Evolutionary conservation across 306 rosid species (phyloP), one percentile per base, ranked within the genome.

Genomic region (Rubus parviflorus): DNA sequence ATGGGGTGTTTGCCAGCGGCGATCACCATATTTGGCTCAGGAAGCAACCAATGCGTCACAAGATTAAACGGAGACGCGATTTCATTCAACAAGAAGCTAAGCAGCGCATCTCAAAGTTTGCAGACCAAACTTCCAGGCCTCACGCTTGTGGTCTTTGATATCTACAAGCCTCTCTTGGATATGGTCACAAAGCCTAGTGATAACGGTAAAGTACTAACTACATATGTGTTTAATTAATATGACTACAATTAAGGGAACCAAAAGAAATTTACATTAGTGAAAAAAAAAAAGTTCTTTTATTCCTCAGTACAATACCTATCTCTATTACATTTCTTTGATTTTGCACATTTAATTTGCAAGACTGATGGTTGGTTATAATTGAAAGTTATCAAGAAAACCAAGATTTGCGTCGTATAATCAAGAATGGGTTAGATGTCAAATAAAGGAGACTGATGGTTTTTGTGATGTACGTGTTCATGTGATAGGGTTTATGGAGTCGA

Each of bases 1-100:
- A 81, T 81, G 43, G 89, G 90, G 47, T 85, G 88, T 85, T 83
- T 85, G 85, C 88, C 86, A 4, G 81, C 87, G 56, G 81, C 87
- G 60, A 82, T 87, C 81, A 85, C 90, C 72, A 67, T 84, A 7
- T 88, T 89, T 41, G 89, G 89, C 75, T 14, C 68, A 35, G 87
- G 93, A 87, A 87, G 86, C 81, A 88, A 90, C 76, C 71, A 85
- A 64, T 90, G 88, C 66, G 80, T 86, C 43, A 79, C 76, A 75
- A 86, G 83, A 81, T 46, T 85, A 67, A 85, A 90, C 80, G 79
- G 71, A 49, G 88, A 86, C 65, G 96, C 92, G 69, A 63, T 81
- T 81, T 73, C 75, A 5, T 90, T 87, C 71, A 87, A 86, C 81
- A 82, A 80, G 52, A 91, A 91, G 85, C 82, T 88, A 38, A 73